Evolutionary conservation across 768 basidiomycete species (phyloP), one percentile per base, ranked within the genome.

Genomic region (Mycena crocata): DNA sequence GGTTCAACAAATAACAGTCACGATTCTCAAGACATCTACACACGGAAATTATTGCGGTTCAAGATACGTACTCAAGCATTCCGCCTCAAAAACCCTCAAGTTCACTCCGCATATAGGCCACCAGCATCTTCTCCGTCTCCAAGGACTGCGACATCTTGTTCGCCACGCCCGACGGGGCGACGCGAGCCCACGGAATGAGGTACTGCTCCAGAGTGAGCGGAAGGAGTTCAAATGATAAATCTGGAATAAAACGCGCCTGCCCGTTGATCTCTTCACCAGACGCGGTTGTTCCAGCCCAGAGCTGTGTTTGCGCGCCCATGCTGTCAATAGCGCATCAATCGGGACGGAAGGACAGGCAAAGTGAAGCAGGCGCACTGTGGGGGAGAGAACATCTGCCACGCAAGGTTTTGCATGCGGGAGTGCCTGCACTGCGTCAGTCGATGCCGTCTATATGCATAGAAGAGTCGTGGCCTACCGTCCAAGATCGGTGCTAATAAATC

Each of bases 401-500:
- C n/a, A n/a, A n/a, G n/a, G n/a, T n/a, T n/a, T n/a, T n/a, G n/a
- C n/a, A n/a, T n/a, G n/a, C n/a, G n/a, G n/a, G n/a, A n/a, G n/a
- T n/a, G n/a, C n/a, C n/a, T n/a, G n/a, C n/a, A n/a, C n/a, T n/a
- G n/a, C n/a, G n/a, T n/a, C n/a, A n/a, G n/a, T n/a, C n/a, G n/a
- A n/a, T n/a, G n/a, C n/a, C n/a, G n/a, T n/a, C n/a, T n/a, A n/a
- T n/a, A n/a, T n/a, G n/a, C n/a, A n/a, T n/a, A n/a, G n/a, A n/a
- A n/a, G n/a, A n/a, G n/a, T n/a, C n/a, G n/a, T n/a, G n/a, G n/a
- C n/a, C n/a, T n/a, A n/a, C n/a, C n/a, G n/a, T n/a, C n/a, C n/a
- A 31, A 51, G 50, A 1, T 49, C 48, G 15, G 48, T 49, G 17
- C 48, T 14, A 30, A 49, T 49, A 14, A 14, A 14, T 30, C 79